Conservation (phyloP, 495 filamentous ascomycete species). For the Penicillium pulvis region DNA sequence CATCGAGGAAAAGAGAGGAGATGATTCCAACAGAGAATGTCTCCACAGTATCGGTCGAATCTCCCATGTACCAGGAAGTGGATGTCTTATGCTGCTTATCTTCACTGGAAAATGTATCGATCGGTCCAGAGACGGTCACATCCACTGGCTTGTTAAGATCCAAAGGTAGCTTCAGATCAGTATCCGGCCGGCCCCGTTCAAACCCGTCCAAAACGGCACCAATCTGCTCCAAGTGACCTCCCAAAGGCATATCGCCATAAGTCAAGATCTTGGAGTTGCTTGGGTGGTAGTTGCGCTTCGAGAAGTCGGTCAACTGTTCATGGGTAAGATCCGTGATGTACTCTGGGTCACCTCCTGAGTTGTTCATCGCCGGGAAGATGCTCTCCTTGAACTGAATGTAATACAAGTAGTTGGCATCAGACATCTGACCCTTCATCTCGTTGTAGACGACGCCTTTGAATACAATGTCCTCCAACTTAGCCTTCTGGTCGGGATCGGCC, state of each 20-base stretch:
- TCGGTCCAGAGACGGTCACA: slow-evolving; percentile 74
- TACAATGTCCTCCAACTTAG: slow-evolving; percentile 58
- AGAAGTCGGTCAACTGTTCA: slow-evolving; percentile 81
- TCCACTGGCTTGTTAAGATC: slow-evolving; percentile 64
- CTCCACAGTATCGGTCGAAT: slow-evolving; percentile 78
- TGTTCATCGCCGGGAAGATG: slow-evolving; percentile 89
- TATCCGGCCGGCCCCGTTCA: slow-evolving; percentile 65
- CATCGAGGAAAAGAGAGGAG: slow-evolving; percentile 81
- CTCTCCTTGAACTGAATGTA: slow-evolving; percentile 94
- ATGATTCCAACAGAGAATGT: slow-evolving; percentile 81
- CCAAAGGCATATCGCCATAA: slow-evolving; percentile 89
- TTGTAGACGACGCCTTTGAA: slow-evolving; percentile 99
- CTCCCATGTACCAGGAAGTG: slow-evolving; percentile 86
- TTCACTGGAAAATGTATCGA: slow-evolving; percentile 83
- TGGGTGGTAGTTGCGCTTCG: slow-evolving; percentile 90
- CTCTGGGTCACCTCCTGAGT: slow-evolving; percentile 92
- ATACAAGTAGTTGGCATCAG: slow-evolving; percentile 92
- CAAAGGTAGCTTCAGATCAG: slow-evolving; percentile 73
- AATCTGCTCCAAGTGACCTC: slow-evolving; percentile 76
- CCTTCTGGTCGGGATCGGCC: slow-evolving; percentile 37
- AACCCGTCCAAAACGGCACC: slow-evolving; percentile 71
- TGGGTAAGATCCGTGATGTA: slow-evolving; percentile 95
- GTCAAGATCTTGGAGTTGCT: slow-evolving; percentile 95
- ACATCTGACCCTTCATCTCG: slow-evolving; percentile 99
- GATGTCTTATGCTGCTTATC: slow-evolving; percentile 93